Conservation (phyloP, 306 rosid species). For the Astragalus membranaceus region DNA sequence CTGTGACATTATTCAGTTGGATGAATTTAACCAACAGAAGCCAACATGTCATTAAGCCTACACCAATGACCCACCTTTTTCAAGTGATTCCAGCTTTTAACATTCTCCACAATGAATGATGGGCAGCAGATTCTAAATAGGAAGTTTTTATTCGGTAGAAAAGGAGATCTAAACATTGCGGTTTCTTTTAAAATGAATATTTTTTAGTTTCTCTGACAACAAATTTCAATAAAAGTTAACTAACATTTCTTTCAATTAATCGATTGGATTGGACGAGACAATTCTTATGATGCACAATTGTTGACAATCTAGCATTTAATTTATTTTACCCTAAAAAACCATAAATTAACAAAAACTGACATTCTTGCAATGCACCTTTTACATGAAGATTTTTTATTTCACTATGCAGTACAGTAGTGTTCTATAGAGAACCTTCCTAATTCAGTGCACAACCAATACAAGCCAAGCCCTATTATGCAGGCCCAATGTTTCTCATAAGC, state of each 20-base stretch:
- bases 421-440: neutral
- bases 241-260: neutral
- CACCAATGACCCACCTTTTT: neutral
- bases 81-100: conserved; percentile 4
- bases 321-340: too few relatives aligned
- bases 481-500: neutral
- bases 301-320: too few relatives aligned
- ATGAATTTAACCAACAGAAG: conserved; percentile 17
- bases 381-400: neutral
- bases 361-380: neutral
- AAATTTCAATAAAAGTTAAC: conserved; percentile 1
- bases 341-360: too few relatives aligned
- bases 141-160: neutral
- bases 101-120: neutral
- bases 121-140: neutral
- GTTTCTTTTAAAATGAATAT: neutral
- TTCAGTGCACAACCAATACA: neutral
- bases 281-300: too few relatives aligned
- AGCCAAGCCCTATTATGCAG: neutral
- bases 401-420: neutral
- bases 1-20: conserved; percentile 3
- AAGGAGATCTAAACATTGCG: neutral
- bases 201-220: neutral
- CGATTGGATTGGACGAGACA: too few relatives aligned
- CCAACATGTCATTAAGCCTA: neutral